Base-by-base conservation (phyloP, 306 rosid species). In the Casuarina equisetifolia region DNA sequence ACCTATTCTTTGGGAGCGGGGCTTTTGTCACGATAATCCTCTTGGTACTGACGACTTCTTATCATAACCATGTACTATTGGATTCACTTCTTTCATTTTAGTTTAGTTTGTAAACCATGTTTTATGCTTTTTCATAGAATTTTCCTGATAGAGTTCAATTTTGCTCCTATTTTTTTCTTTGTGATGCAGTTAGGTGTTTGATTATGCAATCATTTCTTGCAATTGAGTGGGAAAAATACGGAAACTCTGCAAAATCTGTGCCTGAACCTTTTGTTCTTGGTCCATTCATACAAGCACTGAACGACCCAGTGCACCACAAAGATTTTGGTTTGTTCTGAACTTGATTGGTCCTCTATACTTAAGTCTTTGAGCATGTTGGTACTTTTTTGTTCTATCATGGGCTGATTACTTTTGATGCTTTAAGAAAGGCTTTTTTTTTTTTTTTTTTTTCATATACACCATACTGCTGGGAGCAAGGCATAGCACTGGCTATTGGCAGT, bases 231-330 rank as follows among this genome's bases (percentile, higher is more conserved):
- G 82, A 83, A 83, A 78, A 72, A 46, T 74, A 83, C 81, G 93
- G 88, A 75, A 86, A 80, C 78, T 87, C 67, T 83, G 74, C 88
- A 74, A 86, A 84, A 58, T 83, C 86, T 13, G 89, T 94, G 79
- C 98, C 97, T 69, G 89, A 79, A 83, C 73, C 81, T 73, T 94
- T 94, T 88, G 77, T 94, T 71, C 89, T 92, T 53, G 97, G 97
- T 79, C 95, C 97, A 75, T 85, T 94, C 75, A 69, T 94, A 72
- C 89, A 84, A 83, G 97, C 93, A 70, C 51, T 94, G 80, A 94
- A 94, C 76, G 98, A 94, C 74, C 97, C 98, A 11, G 86, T 85
- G 80, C 98, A 94, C 73, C 97, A 94, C 87, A 92, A 89, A 84
- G 97, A 92, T 55, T 94, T 94, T 76, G 97, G 98, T 94, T 61